A percentile compares a stretch with the other conserved stretches of the same genome.
phyloP scores from a whole-genome alignment of 371 early-diverging fungal species.

The Zancudomyces culisetae region DNA sequence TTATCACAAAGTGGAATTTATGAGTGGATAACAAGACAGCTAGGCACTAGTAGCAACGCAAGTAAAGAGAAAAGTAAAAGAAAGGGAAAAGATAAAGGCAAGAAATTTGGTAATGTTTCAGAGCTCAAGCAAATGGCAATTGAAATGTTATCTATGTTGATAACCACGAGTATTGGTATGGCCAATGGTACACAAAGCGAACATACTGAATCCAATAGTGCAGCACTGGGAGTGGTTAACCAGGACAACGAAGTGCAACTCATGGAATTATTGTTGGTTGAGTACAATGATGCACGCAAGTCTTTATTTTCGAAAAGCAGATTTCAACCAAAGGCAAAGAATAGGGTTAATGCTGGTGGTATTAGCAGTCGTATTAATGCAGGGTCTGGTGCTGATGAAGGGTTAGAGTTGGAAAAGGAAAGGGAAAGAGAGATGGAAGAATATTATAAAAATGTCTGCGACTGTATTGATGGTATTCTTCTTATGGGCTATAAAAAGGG shows the following conservation, averaged over 20 bases:
- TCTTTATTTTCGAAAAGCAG: too few species aligned
- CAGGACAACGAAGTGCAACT: too few species aligned
- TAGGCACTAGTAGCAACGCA: not conserved
- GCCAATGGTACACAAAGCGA: not conserved
- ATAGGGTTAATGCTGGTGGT: not conserved
- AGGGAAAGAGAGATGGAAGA: not conserved
- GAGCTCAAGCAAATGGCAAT: not conserved
- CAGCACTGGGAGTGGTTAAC: too few species aligned
- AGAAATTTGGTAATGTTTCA: not conserved
- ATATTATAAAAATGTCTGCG: not conserved
- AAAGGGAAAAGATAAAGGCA: not conserved
- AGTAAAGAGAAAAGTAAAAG: not conserved
- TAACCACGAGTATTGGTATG: not conserved
- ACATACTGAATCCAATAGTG: not conserved
- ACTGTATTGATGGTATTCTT: not conserved
- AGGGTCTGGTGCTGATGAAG: too few species aligned
- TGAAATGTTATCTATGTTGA: not conserved
- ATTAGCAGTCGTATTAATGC: too few species aligned
- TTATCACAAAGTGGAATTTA: not conserved
- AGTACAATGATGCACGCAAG: not conserved
- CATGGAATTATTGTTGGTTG: not conserved
- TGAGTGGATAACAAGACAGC: not conserved
- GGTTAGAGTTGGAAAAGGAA: not conserved
- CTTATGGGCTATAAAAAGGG: conserved; percentile 23
- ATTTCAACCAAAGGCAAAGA: not conserved